Evolutionary conservation across 2,329 filamentous ascomycete species (phyloP).

Genomic region (Metarhizium guizhouense): DNA sequence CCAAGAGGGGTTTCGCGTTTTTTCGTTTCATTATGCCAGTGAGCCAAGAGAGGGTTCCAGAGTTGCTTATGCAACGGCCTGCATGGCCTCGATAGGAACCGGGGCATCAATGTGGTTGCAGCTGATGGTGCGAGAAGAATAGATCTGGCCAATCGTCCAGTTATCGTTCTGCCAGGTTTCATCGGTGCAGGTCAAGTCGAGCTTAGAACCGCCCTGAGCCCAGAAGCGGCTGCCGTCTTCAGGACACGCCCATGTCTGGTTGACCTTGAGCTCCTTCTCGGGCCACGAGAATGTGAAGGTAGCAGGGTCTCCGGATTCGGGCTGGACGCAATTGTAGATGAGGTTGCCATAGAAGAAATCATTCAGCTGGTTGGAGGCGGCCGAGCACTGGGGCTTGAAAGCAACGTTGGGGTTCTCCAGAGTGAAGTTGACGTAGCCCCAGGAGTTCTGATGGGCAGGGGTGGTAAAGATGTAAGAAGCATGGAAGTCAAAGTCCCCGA

Average conservation of each 20-base stretch:
- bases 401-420: constrained; percentile 36
- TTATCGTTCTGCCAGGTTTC: constrained; percentile 18
- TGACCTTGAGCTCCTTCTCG: constrained; percentile 27
- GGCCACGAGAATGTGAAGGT: constrained; percentile 36
- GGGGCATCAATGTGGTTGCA: constrained; percentile 18
- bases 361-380: constrained; percentile 29
- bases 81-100: constrained; percentile 17
- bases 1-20: not conserved
- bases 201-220: constrained; percentile 16
- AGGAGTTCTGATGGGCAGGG: constrained; percentile 41
- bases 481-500: constrained; percentile 38
- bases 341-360: constrained; percentile 43
- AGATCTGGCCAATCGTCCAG: constrained; percentile 22
- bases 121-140: constrained; percentile 19
- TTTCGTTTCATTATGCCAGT: not conserved
- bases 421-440: constrained; percentile 39
- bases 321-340: constrained; percentile 32
- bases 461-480: constrained; percentile 40
- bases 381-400: constrained; percentile 29
- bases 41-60: not conserved
- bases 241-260: constrained; percentile 40
- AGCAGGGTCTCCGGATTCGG: constrained; percentile 16
- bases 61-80: constrained; percentile 15
- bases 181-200: constrained; percentile 21
- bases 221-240: constrained; percentile 26